Conservation (phyloP, 2,329 filamentous ascomycete species). For the Claviceps africana region DNA sequence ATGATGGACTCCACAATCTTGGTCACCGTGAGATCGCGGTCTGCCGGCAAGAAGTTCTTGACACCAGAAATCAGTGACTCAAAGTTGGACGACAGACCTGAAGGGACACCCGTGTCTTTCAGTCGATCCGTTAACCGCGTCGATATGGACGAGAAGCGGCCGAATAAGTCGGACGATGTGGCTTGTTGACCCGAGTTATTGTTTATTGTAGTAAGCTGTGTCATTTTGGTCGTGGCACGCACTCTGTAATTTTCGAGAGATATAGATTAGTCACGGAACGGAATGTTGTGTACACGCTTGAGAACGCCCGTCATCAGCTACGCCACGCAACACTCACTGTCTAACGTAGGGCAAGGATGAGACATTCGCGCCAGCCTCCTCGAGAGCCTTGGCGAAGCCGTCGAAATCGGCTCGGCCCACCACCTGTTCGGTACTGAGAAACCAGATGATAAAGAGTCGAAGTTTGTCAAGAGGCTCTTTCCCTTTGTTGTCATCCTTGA, state of each 20-base stretch:
- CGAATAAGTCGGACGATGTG: slow-evolving; percentile 66
- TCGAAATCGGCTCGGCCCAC: slow-evolving; percentile 70
- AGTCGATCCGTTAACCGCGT: slow-evolving; percentile 86
- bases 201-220: slow-evolving; percentile 86
- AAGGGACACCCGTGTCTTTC: slow-evolving; percentile 73
- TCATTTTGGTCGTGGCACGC: slow-evolving; percentile 92
- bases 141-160: slow-evolving; percentile 82
- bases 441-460: slow-evolving; percentile 93
- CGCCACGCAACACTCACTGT: slow-evolving; percentile 41
- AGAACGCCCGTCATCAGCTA: background rate
- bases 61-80: slow-evolving; percentile 90
- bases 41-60: slow-evolving; percentile 93
- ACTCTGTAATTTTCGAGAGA: slow-evolving; percentile 39
- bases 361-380: slow-evolving; percentile 59
- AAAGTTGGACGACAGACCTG: slow-evolving; percentile 60
- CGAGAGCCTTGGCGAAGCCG: slow-evolving; percentile 73
- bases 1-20: slow-evolving; percentile 98
- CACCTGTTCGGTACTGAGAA: slow-evolving; percentile 83
- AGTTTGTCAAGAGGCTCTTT: slow-evolving; percentile 79
- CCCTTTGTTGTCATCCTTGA: slow-evolving; percentile 71
- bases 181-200: slow-evolving; percentile 45
- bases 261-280: background rate
- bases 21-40: slow-evolving; percentile 89
- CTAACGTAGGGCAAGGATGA: slow-evolving; percentile 73
- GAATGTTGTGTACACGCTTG: background rate